These are phyloP conservation scores for Chlamydomonas urium DNA, from an alignment of 139 green algal species.

Conservation along the genomic window DNA sequence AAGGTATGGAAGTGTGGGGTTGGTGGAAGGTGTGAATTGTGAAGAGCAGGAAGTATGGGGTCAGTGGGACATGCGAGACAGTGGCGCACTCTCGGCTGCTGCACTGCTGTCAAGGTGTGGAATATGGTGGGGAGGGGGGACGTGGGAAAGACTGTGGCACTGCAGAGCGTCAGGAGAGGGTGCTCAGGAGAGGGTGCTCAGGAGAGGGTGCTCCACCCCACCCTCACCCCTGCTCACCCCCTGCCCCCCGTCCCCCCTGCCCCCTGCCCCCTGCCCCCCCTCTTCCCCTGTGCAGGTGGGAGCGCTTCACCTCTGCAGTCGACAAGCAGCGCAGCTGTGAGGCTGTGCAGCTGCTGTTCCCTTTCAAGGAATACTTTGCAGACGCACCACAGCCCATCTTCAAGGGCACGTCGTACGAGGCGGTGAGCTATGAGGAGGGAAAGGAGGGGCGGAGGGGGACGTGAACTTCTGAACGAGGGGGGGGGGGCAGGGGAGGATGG, in stretches of 20 bases:
- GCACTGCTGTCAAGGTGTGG: no score
- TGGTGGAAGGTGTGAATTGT: not conserved
- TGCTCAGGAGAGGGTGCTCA: no score
- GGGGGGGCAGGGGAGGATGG: no score
- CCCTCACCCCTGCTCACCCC: not conserved
- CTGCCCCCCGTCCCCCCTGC: no score
- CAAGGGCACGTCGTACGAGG: conserved; percentile 46
- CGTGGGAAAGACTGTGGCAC: no score
- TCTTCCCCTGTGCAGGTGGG: conserved; percentile 39
- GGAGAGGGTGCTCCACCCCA: not conserved
- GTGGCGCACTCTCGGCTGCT: no score
- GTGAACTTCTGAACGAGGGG: no score
- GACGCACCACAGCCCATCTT: conserved; percentile 79
- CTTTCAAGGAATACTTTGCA: conserved; percentile 88
- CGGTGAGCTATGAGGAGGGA: no score
- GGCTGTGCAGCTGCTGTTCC: conserved; percentile 75
- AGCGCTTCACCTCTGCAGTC: conserved; percentile 3
- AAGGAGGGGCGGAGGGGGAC: no score
- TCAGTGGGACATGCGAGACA: no score
- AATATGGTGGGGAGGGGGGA: no score
- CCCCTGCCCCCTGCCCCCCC: conserved; percentile 93
- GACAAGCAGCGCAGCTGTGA: conserved; percentile 3
- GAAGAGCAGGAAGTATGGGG: not conserved
- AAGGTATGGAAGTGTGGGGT: conserved; percentile 31
- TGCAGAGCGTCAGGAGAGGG: no score